These are phyloP conservation scores for Nitzschia putrida DNA, from an alignment of 108 stramenopile species.

Conservation along the genomic window DNA sequence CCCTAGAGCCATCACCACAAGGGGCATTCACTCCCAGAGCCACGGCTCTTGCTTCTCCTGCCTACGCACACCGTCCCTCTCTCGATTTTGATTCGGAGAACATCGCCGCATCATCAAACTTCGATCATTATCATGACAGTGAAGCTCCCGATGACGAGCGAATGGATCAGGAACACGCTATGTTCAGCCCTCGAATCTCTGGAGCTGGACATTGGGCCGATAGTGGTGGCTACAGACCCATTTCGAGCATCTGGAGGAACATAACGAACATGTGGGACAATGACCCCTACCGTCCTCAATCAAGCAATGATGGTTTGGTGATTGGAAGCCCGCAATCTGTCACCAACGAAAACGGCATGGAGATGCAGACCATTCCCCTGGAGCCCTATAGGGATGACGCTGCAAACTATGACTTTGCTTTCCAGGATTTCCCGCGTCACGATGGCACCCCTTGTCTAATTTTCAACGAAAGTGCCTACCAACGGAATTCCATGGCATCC, in stretches of 20 bases:
- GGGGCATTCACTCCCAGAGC: slow-evolving; percentile 3
- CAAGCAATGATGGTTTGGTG: slow-evolving; percentile 2
- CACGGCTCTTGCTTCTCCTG: neutral
- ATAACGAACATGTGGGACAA: slow-evolving; percentile 16
- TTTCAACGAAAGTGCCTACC: slow-evolving; percentile 29
- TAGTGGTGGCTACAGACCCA: slow-evolving; percentile 15
- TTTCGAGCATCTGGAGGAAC: slow-evolving; percentile 30
- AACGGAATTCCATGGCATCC: neutral
- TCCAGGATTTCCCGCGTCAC: slow-evolving; percentile 61
- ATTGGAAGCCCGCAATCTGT: slow-evolving; percentile 1
- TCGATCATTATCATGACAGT: neutral
- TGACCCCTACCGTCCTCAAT: neutral
- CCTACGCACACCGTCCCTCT: neutral
- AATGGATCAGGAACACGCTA: neutral
- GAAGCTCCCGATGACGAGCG: neutral
- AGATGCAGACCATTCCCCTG: slow-evolving; percentile 6
- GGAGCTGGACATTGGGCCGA: neutral
- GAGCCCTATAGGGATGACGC: slow-evolving; percentile 12
- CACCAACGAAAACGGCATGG: slow-evolving; percentile 1
- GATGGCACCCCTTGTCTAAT: slow-evolving; percentile 74
- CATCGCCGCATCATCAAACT: slow-evolving; percentile 2
- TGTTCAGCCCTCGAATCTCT: neutral
- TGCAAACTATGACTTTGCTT: slow-evolving; percentile 48
- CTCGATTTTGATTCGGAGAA: neutral
- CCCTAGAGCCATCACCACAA: neutral